These are phyloP conservation scores for Capsicum pubescens DNA, from an alignment of 257 asterid genomes.

Conservation along the genomic window DNA sequence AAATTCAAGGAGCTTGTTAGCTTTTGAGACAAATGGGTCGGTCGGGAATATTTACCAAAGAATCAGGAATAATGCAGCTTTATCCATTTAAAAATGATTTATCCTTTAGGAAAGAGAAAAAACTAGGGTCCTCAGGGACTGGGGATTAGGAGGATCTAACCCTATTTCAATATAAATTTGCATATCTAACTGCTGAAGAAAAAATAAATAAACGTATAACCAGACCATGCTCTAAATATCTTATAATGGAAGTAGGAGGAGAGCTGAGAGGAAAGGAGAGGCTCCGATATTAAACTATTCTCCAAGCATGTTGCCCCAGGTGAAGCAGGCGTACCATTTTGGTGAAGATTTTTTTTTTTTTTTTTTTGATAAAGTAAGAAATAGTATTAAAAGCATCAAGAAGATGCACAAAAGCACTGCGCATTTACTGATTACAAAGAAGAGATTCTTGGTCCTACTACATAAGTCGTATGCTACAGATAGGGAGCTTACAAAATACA, in stretches of 20 bases:
- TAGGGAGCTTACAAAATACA: too few species aligned
- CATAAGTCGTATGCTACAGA: too few species aligned
- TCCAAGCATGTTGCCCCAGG: not conserved
- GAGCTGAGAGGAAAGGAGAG: not conserved
- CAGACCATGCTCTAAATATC: not conserved
- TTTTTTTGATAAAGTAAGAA: not conserved
- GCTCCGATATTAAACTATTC: constrained; percentile 7
- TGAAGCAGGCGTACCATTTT: not conserved
- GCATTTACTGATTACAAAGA: too few species aligned
- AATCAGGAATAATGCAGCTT: not conserved
- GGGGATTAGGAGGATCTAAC: not conserved
- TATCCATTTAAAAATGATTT: not conserved
- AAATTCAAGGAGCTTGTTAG: constrained; percentile 1
- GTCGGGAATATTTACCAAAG: not conserved
- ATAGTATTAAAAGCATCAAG: not conserved
- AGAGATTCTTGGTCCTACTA: too few species aligned
- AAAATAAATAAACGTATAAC: not conserved
- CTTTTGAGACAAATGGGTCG: not conserved
- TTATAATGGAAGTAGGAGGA: constrained; percentile 18
- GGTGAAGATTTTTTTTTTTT: not conserved
- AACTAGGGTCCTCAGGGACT: not conserved
- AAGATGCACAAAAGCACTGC: not conserved
- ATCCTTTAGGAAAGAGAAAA: not conserved
- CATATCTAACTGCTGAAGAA: not conserved
- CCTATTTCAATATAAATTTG: not conserved